These are phyloP conservation scores for Phytophthora ohioensis DNA, from an alignment of 352 stramenopile genomes.

Conservation along the genomic window DNA sequence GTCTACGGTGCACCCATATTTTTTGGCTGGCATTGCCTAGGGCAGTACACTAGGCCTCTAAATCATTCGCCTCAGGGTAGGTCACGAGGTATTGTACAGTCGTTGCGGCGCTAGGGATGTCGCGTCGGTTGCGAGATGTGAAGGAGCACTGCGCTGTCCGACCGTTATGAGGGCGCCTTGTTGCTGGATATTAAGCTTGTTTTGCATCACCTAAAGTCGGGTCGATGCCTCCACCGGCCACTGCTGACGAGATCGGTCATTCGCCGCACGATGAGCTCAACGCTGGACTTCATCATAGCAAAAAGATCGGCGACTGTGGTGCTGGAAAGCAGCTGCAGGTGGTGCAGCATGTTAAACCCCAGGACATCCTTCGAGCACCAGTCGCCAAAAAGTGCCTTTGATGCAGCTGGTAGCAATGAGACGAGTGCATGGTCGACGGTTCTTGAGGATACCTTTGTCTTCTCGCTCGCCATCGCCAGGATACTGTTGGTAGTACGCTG, in stretches of 20 bases:
- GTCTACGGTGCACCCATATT: background rate
- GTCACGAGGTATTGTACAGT: background rate
- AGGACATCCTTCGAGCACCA: background rate
- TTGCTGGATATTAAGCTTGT: slow-evolving; percentile 16
- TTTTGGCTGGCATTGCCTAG: background rate
- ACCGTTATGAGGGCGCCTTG: slow-evolving; percentile 15
- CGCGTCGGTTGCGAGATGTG: slow-evolving; percentile 8
- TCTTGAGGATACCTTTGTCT: background rate
- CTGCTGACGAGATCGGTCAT: slow-evolving; percentile 18
- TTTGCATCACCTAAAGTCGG: slow-evolving; percentile 17
- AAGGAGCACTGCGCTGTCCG: slow-evolving; percentile 5
- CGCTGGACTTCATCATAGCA: background rate
- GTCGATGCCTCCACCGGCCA: slow-evolving; percentile 5
- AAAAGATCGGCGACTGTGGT: slow-evolving; percentile 16
- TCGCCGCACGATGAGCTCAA: slow-evolving; percentile 6
- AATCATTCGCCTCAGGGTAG: background rate
- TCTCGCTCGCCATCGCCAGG: no score
- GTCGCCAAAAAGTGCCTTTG: slow-evolving; percentile 9
- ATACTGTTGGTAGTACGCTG: no score
- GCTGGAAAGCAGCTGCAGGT: slow-evolving; percentile 8
- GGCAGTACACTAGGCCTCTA: background rate
- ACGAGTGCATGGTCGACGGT: slow-evolving; percentile 4
- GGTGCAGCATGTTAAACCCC: background rate
- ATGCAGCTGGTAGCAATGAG: slow-evolving; percentile 11
- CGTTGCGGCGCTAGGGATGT: background rate